These are phyloP conservation scores for Lipomyces oligophaga DNA, from an alignment of 805 yeast genomes.

Conservation along the genomic window DNA sequence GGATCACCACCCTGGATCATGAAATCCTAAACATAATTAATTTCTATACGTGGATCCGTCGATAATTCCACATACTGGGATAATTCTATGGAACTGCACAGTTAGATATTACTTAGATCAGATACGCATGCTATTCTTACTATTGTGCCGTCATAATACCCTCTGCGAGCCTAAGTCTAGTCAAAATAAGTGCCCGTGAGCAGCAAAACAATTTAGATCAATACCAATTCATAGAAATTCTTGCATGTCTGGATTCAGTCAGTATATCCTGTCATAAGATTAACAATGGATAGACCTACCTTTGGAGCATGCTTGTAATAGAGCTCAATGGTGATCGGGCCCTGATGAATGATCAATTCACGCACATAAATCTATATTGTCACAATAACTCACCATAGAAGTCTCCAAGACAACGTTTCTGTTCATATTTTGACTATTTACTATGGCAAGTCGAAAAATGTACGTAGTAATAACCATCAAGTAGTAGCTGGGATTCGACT, in stretches of 20 bases:
- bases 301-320: constrained; percentile 34
- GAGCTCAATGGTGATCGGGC: constrained; percentile 32
- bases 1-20: constrained; percentile 41
- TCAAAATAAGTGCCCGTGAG: no score
- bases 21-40: constrained; percentile 31
- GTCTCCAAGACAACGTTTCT: constrained; percentile 24
- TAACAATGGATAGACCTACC: constrained; percentile 20
- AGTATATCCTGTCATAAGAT: background rate
- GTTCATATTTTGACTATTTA: constrained; percentile 7
- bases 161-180: constrained; percentile 32
- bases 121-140: constrained; percentile 6
- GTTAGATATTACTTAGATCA: background rate
- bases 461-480: no score
- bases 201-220: no score
- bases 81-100: constrained; percentile 32
- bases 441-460: background rate
- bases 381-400: constrained; percentile 17
- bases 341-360: constrained; percentile 13
- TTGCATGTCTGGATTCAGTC: constrained; percentile 22
- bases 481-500: no score
- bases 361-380: background rate
- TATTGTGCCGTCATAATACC: constrained; percentile 35
- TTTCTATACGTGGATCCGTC: background rate
- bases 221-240: constrained; percentile 26
- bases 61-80: constrained; percentile 18